Evolutionary conservation across 768 basidiomycete species (phyloP), one percentile per base, ranked within the genome.

Genomic region (Omphalotus guepiniiformis): DNA sequence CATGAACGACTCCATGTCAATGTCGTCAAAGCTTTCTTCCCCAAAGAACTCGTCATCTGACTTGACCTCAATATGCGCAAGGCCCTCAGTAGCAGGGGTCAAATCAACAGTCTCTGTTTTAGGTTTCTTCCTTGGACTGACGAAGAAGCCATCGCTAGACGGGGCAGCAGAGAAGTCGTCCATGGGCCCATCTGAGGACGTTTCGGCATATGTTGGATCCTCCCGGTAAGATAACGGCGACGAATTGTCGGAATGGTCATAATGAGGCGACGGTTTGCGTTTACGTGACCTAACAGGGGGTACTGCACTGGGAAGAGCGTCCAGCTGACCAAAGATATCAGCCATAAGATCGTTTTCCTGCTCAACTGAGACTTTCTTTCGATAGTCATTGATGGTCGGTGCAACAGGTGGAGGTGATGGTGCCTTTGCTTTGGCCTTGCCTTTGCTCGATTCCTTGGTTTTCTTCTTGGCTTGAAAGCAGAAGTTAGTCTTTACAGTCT

Each of bases 321-420:
- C 89, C 63, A 95, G 78, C 18, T 70, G 77, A 7, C 83, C 86
- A 8, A 99, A 68, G 1, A 99, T 66, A 29, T 76, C 78, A 0
- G 81, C 79, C 90, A 99, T 88, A 54, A 99, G 92, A 55, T 95
- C 92, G 30, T 79, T 73, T 62, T 97, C 96, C 56, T 93, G 80
- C 42, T 83, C 86, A 11, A 74, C 83, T 6, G 88, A 84, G 11
- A 85, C 78, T 0, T 72, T 72, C 1, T 88, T 84, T 25, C 91
- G 78, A 62, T 98, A 98, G 12, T 85, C 88, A 63, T 73, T 84
- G 51, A 91, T 85, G 9, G 83, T 78, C 2, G 82, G 79, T 11
- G 76, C 71, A 11, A 74, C 64, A 23, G 63, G 60, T 9, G 75
- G 74, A 1, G 78, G 78, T 23, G 77, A 78, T 25, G 76, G 70